Conservation (phyloP, 768 basidiomycete genomes). For the Trametes villosa region DNA sequence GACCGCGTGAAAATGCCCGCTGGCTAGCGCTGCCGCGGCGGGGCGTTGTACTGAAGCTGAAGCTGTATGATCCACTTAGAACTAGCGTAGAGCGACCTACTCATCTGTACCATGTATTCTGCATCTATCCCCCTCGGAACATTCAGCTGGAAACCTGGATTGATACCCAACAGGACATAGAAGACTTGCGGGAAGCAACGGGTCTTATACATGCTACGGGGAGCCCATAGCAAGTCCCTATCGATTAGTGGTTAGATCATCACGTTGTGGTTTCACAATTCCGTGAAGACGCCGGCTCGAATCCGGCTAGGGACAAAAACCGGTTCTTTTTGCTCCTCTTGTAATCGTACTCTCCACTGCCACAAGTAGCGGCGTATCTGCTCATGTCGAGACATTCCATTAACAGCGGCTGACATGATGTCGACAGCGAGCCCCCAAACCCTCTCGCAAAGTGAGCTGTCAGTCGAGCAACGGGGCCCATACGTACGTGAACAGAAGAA, state of each 20-base stretch:
- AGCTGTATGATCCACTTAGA: not conserved
- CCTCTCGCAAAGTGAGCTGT: no score
- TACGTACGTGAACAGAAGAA: no score
- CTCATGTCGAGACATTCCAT: no score
- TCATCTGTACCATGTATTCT: not conserved
- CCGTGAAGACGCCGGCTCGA: conserved; percentile 30
- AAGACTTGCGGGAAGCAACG: not conserved
- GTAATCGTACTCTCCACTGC: not conserved
- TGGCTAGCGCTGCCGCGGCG: no score
- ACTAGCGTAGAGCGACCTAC: not conserved
- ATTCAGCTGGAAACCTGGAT: not conserved
- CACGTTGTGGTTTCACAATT: conserved; percentile 29
- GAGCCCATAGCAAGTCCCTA: conserved; percentile 17
- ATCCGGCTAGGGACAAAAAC: conserved; percentile 29
- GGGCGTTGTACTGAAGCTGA: no score
- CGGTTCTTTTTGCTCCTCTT: not conserved
- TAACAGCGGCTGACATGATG: no score
- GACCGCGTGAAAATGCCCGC: not conserved
- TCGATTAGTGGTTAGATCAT: conserved; percentile 32
- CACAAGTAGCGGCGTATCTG: no score
- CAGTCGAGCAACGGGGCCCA: no score
- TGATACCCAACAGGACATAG: no score
- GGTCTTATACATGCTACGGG: not conserved
- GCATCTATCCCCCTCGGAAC: not conserved
- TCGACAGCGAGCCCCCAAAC: no score